Evolutionary conservation across 208 protist species (phyloP).

Genomic region (Endotrypanum monterogeii): DNA sequence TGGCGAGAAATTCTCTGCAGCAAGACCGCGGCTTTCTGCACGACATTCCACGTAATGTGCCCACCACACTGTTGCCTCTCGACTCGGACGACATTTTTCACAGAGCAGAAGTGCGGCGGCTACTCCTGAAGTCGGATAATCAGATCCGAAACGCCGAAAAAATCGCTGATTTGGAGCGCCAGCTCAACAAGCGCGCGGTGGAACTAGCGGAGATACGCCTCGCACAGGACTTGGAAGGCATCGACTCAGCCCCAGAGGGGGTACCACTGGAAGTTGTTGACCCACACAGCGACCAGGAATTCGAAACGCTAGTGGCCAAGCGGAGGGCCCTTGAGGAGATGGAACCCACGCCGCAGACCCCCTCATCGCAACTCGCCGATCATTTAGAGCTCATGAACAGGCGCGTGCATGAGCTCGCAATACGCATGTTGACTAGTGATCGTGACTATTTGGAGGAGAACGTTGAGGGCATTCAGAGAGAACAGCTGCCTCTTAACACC

Average conservation of each 20-base stretch:
- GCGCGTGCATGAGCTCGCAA: conserved; percentile 44
- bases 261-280: conserved; percentile 48
- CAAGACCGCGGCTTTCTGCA: conserved; percentile 50
- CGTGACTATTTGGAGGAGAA: conserved; percentile 32
- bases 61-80: conserved; percentile 40
- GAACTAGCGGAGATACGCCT: conserved; percentile 51
- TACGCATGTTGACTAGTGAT: conserved; percentile 34
- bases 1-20: conserved; percentile 50
- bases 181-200: conserved; percentile 61
- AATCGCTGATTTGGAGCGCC: conserved; percentile 57
- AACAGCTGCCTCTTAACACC: conserved; percentile 57
- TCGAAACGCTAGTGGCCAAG: conserved; percentile 49
- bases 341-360: background rate
- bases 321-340: conserved; percentile 41
- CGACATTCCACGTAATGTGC: conserved; percentile 41
- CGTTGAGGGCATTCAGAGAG: conserved; percentile 63
- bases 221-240: conserved; percentile 38
- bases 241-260: conserved; percentile 50
- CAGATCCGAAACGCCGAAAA: conserved; percentile 40
- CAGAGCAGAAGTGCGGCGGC: conserved; percentile 33
- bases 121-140: conserved; percentile 28
- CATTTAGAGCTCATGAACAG: conserved; percentile 40
- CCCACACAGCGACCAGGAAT: conserved; percentile 48
- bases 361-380: conserved; percentile 34
- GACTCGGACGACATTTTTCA: conserved; percentile 36